Conservation (phyloP, 1,284 basidiomycete genomes). For the Mycena citricolor region DNA sequence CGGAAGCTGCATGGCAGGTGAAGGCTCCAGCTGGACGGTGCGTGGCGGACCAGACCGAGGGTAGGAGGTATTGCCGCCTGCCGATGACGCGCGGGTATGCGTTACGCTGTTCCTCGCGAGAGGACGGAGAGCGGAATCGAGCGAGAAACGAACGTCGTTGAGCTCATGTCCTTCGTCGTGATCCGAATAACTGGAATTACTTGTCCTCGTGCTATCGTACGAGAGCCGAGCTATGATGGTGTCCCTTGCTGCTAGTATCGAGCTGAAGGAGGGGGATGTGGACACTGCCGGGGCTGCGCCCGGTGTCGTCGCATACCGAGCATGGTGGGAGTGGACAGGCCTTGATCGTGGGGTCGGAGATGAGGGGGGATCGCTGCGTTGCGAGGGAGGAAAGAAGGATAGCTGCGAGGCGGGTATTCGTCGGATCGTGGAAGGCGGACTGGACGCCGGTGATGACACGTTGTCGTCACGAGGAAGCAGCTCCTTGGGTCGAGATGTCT, state of each 20-base stretch:
- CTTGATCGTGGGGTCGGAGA: slow-evolving; percentile 19
- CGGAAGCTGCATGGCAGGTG: slow-evolving; percentile 51
- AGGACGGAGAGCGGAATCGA: slow-evolving; percentile 15
- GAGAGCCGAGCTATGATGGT: slow-evolving; percentile 53
- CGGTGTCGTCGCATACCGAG: slow-evolving; percentile 23
- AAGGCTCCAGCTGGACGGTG: slow-evolving; percentile 53
- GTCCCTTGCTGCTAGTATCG: slow-evolving; percentile 46
- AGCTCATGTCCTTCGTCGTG: slow-evolving; percentile 44
- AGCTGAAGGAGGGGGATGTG: slow-evolving; percentile 37
- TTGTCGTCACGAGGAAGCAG: slow-evolving; percentile 22
- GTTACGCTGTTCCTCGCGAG: background rate
- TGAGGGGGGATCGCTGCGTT: slow-evolving; percentile 20
- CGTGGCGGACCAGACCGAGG: slow-evolving; percentile 31
- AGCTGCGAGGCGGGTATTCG: slow-evolving; percentile 54
- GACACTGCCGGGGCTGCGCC: slow-evolving; percentile 16
- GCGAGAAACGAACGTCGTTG: slow-evolving; percentile 35
- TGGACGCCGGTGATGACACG: too few species aligned
- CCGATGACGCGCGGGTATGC: slow-evolving; percentile 23
- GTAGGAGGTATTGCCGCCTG: slow-evolving; percentile 25
- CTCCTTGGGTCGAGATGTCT: slow-evolving; percentile 36
- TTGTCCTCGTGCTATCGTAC: slow-evolving; percentile 41
- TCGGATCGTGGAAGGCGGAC: slow-evolving; percentile 38
- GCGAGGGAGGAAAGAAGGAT: slow-evolving; percentile 60
- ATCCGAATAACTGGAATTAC: slow-evolving; percentile 42
- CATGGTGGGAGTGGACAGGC: slow-evolving; percentile 25